Base-by-base conservation (phyloP, 2,329 filamentous ascomycete species). In the Penicillium vulpinum region DNA sequence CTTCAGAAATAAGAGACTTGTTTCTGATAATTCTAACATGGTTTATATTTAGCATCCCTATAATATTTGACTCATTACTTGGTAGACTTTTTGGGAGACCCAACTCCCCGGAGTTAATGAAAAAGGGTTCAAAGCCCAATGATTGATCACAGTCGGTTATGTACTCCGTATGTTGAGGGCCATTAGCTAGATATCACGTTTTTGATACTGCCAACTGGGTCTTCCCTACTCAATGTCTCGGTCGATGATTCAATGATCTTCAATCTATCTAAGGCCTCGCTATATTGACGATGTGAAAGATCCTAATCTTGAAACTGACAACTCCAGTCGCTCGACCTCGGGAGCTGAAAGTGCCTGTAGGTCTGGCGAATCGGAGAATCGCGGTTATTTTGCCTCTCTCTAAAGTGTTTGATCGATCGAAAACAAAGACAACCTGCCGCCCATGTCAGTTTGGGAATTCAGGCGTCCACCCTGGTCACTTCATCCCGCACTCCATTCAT, bases 171-270 rank as follows among this genome's bases (percentile, higher is more conserved):
- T 8, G n/a, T 56, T 13, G 47, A 61, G 18, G 31, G 24, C n/a
- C 45, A 43, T n/a, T 45, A 28, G 43, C 49, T 38, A 28, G 40
- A 51, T 6, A 49, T 31, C 29, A 48, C 52, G 3, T 58, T 4
- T 62, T 64, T 16, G 64, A 63, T 44, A 63, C 73, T 5, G 70
- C 76, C 45, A 82, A 92, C 66, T 83, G 88, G 53, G 88, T 93
- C 6, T 93, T 90, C 56, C 90, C 90, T n/a, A 89, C 92, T 31
- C 85, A 88, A 46, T 92, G 80, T 93, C 21, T 89, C 85, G 7
- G 85, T 92, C 39, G 86, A 96, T n/a, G n/a, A n/a, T n/a, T n/a
- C n/a, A n/a, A n/a, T n/a, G n/a, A n/a, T n/a, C n/a, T n/a, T n/a
- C n/a, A n/a, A 68, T 92, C 92, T 0, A 89, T 96, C 40, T 87